Conservation (phyloP, 305 asterid species). For the Fraxinus ornus region DNA sequence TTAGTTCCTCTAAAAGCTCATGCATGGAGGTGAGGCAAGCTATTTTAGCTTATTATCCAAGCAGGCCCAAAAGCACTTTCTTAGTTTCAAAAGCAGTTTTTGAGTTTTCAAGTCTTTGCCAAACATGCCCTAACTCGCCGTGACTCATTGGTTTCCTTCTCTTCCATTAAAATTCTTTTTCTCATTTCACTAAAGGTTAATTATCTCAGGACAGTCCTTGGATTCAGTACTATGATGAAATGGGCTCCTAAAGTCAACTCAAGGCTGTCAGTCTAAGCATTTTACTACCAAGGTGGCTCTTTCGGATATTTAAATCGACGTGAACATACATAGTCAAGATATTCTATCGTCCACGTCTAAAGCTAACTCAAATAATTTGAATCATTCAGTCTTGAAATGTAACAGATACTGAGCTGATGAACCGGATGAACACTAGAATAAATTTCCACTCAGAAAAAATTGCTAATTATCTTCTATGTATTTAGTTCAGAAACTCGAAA, state of each 20-base stretch:
- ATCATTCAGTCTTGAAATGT: background rate
- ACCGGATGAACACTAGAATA: background rate
- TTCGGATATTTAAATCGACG: background rate
- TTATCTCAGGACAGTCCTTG: background rate
- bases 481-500: background rate
- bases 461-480: background rate
- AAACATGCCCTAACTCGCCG: background rate
- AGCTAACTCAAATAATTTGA: background rate
- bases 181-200: background rate
- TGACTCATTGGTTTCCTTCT: background rate
- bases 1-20: background rate
- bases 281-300: background rate
- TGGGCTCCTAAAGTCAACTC: background rate
- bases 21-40: background rate
- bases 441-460: background rate
- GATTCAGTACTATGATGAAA: background rate
- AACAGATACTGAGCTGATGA: background rate
- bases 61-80: background rate
- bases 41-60: background rate
- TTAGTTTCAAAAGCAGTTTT: background rate
- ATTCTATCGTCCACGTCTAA: background rate
- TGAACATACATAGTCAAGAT: background rate
- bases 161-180: background rate
- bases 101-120: background rate
- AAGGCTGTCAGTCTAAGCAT: background rate